Conservation (phyloP, 495 filamentous ascomycete genomes). For the Neurospora sublineolata region DNA sequence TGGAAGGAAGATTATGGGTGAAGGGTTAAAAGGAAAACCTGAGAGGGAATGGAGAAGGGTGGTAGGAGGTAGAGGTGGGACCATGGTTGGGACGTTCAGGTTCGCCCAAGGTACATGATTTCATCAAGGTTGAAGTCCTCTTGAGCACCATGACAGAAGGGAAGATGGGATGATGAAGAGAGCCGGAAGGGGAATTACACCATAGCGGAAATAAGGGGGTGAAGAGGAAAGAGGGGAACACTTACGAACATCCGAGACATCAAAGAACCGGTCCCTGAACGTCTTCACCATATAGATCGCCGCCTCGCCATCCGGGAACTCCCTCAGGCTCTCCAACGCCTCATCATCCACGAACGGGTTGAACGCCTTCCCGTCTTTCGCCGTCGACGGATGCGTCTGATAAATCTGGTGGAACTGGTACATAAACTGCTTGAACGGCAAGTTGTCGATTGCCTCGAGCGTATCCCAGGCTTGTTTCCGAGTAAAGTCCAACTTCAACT, state of each 20-base stretch:
- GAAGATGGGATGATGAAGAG: background rate
- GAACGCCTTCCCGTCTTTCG: conserved; percentile 30
- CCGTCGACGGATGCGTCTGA: conserved; percentile 31
- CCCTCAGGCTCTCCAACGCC: conserved; percentile 18
- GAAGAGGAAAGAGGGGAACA: background rate
- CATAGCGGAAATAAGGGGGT: background rate
- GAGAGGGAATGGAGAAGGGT: background rate
- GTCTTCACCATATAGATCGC: conserved; percentile 29
- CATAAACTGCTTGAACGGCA: conserved; percentile 41
- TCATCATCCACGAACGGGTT: conserved; percentile 32
- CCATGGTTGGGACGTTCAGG: background rate
- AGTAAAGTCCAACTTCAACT: background rate
- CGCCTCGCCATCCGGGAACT: conserved; percentile 25
- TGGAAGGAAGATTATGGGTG: background rate
- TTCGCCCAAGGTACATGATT: background rate
- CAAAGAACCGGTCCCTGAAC: conserved; percentile 25
- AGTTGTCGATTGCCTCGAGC: conserved; percentile 28
- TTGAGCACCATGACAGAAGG: background rate
- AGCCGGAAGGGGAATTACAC: background rate
- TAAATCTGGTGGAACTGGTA: conserved; percentile 45
- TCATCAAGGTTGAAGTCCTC: background rate
- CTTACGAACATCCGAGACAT: conserved; percentile 29
- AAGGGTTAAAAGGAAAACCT: background rate
- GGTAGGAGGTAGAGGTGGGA: background rate
- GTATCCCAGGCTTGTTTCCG: background rate